Conservation (phyloP, 1,284 basidiomycete species). For the Pterula multifida region DNA sequence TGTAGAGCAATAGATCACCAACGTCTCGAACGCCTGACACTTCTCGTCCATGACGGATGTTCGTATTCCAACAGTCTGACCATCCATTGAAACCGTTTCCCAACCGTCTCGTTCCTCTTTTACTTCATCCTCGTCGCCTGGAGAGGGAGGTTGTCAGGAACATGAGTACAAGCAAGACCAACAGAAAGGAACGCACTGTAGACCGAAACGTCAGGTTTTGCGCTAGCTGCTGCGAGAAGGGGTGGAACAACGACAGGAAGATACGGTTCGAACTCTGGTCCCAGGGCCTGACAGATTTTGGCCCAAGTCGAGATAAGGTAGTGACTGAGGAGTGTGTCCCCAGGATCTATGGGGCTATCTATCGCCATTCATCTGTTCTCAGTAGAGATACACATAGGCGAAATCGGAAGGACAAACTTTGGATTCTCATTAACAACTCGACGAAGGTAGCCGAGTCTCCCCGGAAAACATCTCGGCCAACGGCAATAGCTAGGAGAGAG, state of each 20-base stretch:
- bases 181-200: slow-evolving; percentile 37
- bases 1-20: slow-evolving; percentile 69
- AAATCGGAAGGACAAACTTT: slow-evolving; percentile 33
- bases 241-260: slow-evolving; percentile 74
- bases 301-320: slow-evolving; percentile 75
- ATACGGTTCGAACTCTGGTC: slow-evolving; percentile 74
- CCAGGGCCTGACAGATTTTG: slow-evolving; percentile 72
- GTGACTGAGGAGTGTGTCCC: slow-evolving; percentile 52
- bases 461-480: slow-evolving; percentile 67
- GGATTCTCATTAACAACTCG: slow-evolving; percentile 64
- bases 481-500: slow-evolving; percentile 53
- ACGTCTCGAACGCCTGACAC: slow-evolving; percentile 75
- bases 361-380: slow-evolving; percentile 2
- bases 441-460: slow-evolving; percentile 63
- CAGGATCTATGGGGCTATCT: slow-evolving; percentile 55
- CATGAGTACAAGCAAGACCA: not conserved
- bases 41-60: slow-evolving; percentile 80
- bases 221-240: slow-evolving; percentile 59
- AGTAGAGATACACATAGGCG: not conserved
- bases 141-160: slow-evolving; percentile 4
- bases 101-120: slow-evolving; percentile 54
- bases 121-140: slow-evolving; percentile 42
- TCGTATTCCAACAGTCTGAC: slow-evolving; percentile 62
- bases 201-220: slow-evolving; percentile 71
- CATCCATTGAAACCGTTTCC: slow-evolving; percentile 66